Evolutionary conservation across 2,329 filamentous ascomycete species (phyloP), one percentile per base, ranked within the genome.

Genomic region (Fusarium graminum): DNA sequence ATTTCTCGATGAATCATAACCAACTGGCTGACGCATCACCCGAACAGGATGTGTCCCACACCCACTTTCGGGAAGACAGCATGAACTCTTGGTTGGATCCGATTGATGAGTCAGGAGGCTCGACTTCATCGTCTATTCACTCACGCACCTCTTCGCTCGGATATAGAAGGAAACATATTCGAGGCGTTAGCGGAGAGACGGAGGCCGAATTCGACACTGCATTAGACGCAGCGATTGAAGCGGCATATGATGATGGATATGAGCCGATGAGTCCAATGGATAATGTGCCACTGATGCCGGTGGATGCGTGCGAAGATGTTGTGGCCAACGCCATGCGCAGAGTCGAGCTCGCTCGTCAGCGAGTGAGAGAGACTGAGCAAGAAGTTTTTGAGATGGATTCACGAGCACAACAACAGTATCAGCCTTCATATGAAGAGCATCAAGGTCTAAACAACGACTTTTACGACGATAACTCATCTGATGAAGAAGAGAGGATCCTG

Each of bases 171-270:
- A 92, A 90, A 72, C 90, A 91, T 67, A 86, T 92, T 52, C 87
- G 90, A 46, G 83, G 83, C 34, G 75, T 84, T 4, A 94, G 91
- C 66, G 89, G 88, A 42, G 88, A 86, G 29, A 95, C 92, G 0
- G 92, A 97, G 75, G 90, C 92, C 8, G 94, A 97, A 74, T 97
- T 98, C 68, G 94, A 97, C 78, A 93, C 93, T 10, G 95, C 95
- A 6, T 83, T 98, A 41, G 94, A 98, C 79, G 94, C 94, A 25
- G 95, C 95, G 14, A 94, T 98, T 10, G 95, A 98, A 77, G 94
- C 94, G 49, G 95, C 94, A 7, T 99, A 98, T 76, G 91, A 97
- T 75, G 93, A 97, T 65, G 92, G 92, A 1, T 92, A 93, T 65
- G 93, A 97, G 74, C 91, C 91, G 6, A 88, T 86, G 76, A 83